A percentile compares a stretch with the other conserved stretches of the same genome.
Conservation (phyloP, 192 early-diverging fungal species). For the Mortierella antarctica region DNA sequence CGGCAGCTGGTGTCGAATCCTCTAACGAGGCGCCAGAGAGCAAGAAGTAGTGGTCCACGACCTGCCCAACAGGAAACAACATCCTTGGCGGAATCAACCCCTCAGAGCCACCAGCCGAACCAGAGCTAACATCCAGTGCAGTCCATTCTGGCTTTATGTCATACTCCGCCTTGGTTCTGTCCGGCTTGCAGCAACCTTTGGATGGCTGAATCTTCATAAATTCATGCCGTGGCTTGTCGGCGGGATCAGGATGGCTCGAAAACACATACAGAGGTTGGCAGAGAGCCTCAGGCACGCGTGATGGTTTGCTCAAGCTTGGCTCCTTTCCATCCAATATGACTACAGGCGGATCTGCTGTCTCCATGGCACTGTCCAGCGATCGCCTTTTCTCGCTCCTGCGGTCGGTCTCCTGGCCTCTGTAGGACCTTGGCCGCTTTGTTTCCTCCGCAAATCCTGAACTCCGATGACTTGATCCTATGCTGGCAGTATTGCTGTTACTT, state of each 20-base stretch:
- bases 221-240: slow-evolving; percentile 14
- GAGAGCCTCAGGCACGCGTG: neutral
- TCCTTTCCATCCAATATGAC: neutral
- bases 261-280: slow-evolving; percentile 25
- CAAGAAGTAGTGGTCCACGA: slow-evolving; percentile 31
- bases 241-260: slow-evolving; percentile 7
- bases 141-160: slow-evolving; percentile 40
- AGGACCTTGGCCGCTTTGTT: neutral
- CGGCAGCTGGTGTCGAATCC: neutral
- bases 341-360: neutral
- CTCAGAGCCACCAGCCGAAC: slow-evolving; percentile 8
- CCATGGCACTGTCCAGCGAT: slow-evolving; percentile 17
- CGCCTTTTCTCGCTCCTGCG: slow-evolving; percentile 21
- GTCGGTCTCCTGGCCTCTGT: slow-evolving; percentile 1
- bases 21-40: slow-evolving; percentile 21
- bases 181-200: neutral
- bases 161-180: neutral
- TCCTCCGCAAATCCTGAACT: slow-evolving; percentile 8
- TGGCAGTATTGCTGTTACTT: slow-evolving; percentile 11
- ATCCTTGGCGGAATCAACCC: slow-evolving; percentile 25
- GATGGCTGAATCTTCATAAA: slow-evolving; percentile 29
- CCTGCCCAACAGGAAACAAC: slow-evolving; percentile 22
- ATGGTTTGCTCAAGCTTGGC: neutral
- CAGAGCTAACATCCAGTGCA: slow-evolving; percentile 13
- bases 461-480: slow-evolving; percentile 3